Base-by-base conservation (phyloP, 768 basidiomycete genomes). In the Hemileccinum impolitum region DNA sequence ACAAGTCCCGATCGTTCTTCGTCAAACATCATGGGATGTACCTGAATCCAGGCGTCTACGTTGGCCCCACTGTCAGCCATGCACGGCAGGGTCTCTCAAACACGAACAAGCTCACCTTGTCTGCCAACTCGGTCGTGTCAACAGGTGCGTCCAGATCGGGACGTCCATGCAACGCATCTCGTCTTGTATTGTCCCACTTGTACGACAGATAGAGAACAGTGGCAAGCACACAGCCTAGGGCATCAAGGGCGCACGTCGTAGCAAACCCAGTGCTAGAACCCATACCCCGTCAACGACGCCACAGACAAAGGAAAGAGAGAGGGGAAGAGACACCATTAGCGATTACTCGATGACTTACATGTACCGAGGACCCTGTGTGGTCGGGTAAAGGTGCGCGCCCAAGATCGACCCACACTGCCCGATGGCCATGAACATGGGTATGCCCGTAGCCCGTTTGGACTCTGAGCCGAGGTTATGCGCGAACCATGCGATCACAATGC, bases 401-500 rank as follows among this genome's bases (percentile, higher is more conserved):
- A 87, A 72, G 40, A 87, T 68, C 52, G 85, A 85, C 12, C 86
- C 87, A 43, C 85, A 81, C 60, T 90, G 87, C 0, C 87, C 87
- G 32, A 90, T 87, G 11, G 84, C 77, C 81, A 87, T 87, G 61
- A 88, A 87, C 68, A 86, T 75, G 9, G 85, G 85, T 28, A 87
- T 84, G 0, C 87, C 87, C 0, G 85, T 80, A 0, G 87, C 87
- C 47, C 79, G 81, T 66, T 90, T 88, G 0, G 83, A 82, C 57
- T 90, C 87, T 0, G 87, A 87, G 3, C 85, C 87, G 7, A 87
- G 74, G 56, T 88, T 90, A 57, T 88, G 85, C 4, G 84, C 79
- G 55, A 84, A 87, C 89, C 88, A 90, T 3, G 87, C 84, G 46
- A 90, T 82, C 34, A 80, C 77, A 6, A 87, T 65, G 1, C 85